A percentile compares a stretch with the other conserved stretches of the same genome.
These are phyloP conservation scores for Lasiodiplodia hormozganensis DNA, from an alignment of 2,329 filamentous ascomycete genomes.

Conservation along the genomic window DNA sequence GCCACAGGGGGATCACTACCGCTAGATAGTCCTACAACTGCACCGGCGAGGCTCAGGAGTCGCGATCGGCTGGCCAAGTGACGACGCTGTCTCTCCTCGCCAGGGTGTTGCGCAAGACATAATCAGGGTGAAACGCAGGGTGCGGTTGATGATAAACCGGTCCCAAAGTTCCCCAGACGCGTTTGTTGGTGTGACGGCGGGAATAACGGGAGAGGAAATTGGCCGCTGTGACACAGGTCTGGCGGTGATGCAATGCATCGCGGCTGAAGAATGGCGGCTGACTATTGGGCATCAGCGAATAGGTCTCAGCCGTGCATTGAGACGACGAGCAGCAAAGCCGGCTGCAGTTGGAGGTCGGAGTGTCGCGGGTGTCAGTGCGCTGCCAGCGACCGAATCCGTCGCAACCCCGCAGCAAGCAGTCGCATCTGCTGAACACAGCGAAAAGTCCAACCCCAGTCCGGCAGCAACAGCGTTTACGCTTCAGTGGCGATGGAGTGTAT, in stretches of 20 bases:
- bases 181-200: neutral
- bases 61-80: neutral
- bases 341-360: neutral
- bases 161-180: neutral
- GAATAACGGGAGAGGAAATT: neutral
- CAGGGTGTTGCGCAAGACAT: neutral
- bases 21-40: neutral
- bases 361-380: neutral
- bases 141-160: neutral
- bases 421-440: neutral
- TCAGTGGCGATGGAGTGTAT: neutral
- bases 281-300: neutral
- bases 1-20: slow-evolving; percentile 5
- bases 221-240: too few relatives aligned
- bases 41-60: neutral
- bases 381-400: slow-evolving; percentile 16
- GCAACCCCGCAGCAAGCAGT: slow-evolving; percentile 2
- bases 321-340: neutral
- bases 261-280: neutral
- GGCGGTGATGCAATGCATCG: neutral
- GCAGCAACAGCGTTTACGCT: neutral
- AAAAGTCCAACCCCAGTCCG: slow-evolving; percentile 1
- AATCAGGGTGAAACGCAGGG: slow-evolving; percentile 9
- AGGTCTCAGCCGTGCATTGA: slow-evolving; percentile 2
- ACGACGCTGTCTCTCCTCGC: too few relatives aligned